These are phyloP conservation scores for Pseudopediastrum boryanum DNA, from an alignment of 139 green algal species.

Conservation along the genomic window DNA sequence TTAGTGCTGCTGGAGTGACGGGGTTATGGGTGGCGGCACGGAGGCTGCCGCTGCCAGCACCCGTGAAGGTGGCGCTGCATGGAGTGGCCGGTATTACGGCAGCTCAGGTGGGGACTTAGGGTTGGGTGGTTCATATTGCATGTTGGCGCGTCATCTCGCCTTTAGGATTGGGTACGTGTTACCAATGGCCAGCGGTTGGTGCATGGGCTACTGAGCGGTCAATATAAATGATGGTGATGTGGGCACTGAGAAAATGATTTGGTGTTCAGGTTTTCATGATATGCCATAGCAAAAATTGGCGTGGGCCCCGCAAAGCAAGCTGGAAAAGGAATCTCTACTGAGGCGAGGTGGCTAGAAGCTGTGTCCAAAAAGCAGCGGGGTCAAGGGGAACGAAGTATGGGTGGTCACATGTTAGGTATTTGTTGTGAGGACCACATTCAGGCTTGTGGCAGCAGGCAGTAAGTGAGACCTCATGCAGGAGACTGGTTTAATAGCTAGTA, in stretches of 20 bases:
- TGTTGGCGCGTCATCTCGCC: not conserved
- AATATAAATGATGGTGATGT: not conserved
- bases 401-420: too few relatives aligned
- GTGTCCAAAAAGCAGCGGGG: too few relatives aligned
- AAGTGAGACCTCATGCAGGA: too few relatives aligned
- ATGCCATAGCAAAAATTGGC: not conserved
- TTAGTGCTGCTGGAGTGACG: conserved; percentile 66
- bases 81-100: conserved; percentile 58
- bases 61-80: conserved; percentile 46
- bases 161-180: too few relatives aligned
- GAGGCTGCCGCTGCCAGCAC: conserved; percentile 55
- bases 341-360: too few relatives aligned
- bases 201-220: not conserved
- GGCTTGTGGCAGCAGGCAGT: too few relatives aligned
- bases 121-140: not conserved
- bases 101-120: conserved; percentile 46
- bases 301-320: too few relatives aligned
- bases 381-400: too few relatives aligned
- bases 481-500: too few relatives aligned
- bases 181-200: too few relatives aligned
- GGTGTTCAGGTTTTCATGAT: not conserved
- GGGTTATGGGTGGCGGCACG: conserved; percentile 57
- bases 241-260: not conserved
- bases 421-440: too few relatives aligned
- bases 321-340: too few relatives aligned